These are phyloP conservation scores for Eucalyptus sideroxylon DNA, from an alignment of 345 rosid species.

Conservation along the genomic window DNA sequence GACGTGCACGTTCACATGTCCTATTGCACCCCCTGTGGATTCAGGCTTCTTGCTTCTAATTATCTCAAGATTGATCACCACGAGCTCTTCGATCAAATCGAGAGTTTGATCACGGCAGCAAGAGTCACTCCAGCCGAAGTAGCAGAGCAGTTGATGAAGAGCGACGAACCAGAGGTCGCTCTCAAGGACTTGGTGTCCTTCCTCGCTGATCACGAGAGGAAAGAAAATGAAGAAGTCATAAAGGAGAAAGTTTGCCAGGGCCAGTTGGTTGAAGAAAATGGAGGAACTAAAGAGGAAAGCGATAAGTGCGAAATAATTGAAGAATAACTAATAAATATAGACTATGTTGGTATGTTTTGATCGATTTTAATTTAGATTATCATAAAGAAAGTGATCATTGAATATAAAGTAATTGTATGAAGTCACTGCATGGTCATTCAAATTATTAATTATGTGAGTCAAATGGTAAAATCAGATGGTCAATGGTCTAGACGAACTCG, in stretches of 20 bases:
- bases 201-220: constrained; percentile 7
- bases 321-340: background rate
- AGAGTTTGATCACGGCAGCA: constrained; percentile 1
- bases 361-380: no score
- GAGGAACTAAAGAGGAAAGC: background rate
- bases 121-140: constrained; percentile 43
- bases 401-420: background rate
- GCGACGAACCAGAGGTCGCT: constrained; percentile 13
- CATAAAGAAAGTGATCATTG: background rate
- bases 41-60: constrained; percentile 34
- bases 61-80: constrained; percentile 17
- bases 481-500: background rate
- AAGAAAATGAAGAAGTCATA: background rate
- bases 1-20: constrained; percentile 87
- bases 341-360: background rate
- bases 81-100: constrained; percentile 7
- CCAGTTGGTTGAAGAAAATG: background rate
- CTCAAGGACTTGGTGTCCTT: constrained; percentile 16
- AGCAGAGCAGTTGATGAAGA: constrained; percentile 33
- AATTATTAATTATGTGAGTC: background rate
- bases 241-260: background rate
- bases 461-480: background rate
- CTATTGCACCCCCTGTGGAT: constrained; percentile 43
- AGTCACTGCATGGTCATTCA: background rate
- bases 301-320: background rate